These are phyloP conservation scores for Calonectria hawksworthii DNA, from an alignment of 2,329 filamentous ascomycete genomes.

Conservation along the genomic window DNA sequence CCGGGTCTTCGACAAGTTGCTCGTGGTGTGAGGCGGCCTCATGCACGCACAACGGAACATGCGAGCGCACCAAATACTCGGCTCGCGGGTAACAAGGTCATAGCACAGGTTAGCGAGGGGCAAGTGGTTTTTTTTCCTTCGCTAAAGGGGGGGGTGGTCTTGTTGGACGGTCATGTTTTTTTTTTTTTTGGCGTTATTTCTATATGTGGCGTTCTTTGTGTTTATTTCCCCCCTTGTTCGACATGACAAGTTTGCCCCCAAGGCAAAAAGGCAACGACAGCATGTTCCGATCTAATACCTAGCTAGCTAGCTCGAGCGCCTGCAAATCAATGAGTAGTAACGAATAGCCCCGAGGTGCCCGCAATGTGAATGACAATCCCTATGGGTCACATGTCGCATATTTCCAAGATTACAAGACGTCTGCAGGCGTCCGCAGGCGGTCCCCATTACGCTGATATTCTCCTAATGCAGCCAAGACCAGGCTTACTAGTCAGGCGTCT, in stretches of 20 bases:
- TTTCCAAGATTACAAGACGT: not conserved
- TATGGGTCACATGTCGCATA: not conserved
- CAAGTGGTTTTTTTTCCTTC: conserved; percentile 20
- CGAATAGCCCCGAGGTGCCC: not conserved
- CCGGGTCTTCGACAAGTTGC: conserved; percentile 13
- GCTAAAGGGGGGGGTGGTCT: not conserved
- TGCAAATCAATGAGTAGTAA: conserved; percentile 11
- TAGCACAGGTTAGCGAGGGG: conserved; percentile 29
- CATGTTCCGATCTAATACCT: not conserved
- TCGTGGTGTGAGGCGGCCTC: conserved; percentile 26
- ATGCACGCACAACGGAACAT: conserved; percentile 11
- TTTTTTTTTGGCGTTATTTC: not conserved
- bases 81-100: conserved; percentile 16
- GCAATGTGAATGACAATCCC: conserved; percentile 1
- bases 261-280: not conserved
- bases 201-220: conserved; percentile 10
- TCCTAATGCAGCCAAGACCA: conserved; percentile 5
- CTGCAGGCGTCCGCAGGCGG: not conserved
- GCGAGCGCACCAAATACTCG: conserved; percentile 25
- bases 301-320: not conserved
- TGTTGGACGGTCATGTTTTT: not conserved
- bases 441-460: not conserved
- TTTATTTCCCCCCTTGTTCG: conserved; percentile 1
- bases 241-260: not conserved
- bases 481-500: conserved; percentile 12